Evolutionary conservation across 495 filamentous ascomycete genomes (phyloP).

Genomic region (Penicillium bialowiezense): DNA sequence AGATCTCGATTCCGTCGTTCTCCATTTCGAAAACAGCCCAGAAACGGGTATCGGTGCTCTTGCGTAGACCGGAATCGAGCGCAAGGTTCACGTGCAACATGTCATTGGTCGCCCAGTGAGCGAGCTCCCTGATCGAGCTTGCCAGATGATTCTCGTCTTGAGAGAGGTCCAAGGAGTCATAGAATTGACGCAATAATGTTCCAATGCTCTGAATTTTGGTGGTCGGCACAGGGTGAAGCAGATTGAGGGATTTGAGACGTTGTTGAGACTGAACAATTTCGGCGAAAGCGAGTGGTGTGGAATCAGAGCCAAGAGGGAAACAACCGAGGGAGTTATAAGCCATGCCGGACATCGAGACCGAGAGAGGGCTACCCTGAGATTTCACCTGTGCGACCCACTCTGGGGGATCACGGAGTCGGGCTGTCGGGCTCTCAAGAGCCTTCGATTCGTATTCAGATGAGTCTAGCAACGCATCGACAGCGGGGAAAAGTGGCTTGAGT

Average conservation of each 20-base stretch:
- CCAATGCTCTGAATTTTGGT: constrained; percentile 36
- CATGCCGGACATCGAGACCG: constrained; percentile 43
- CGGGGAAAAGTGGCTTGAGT: constrained; percentile 27
- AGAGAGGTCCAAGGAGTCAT: constrained; percentile 19
- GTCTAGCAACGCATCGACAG: constrained; percentile 21
- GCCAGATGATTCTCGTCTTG: constrained; percentile 19
- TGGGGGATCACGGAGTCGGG: constrained; percentile 32
- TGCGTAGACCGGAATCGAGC: constrained; percentile 55
- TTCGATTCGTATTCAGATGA: constrained; percentile 21
- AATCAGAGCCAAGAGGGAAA: constrained; percentile 53
- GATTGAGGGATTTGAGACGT: constrained; percentile 40
- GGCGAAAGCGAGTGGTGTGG: constrained; percentile 40
- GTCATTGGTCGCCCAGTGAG: constrained; percentile 27
- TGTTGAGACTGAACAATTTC: constrained; percentile 50
- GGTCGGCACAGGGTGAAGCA: constrained; percentile 44
- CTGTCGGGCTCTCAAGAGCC: constrained; percentile 5
- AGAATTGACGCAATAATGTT: constrained; percentile 29
- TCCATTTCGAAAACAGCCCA: constrained; percentile 55
- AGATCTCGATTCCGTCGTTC: constrained; percentile 43
- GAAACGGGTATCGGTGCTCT: constrained; percentile 45
- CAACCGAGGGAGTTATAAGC: constrained; percentile 51
- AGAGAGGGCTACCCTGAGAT: constrained; percentile 45
- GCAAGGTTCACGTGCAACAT: constrained; percentile 40
- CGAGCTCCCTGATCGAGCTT: constrained; percentile 31
- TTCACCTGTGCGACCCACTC: constrained; percentile 39